Percentiles rank a stretch among this genome's conserved stretches.
Conservation (phyloP, 805 yeast species). For the Alloascoidea hylecoeti region DNA sequence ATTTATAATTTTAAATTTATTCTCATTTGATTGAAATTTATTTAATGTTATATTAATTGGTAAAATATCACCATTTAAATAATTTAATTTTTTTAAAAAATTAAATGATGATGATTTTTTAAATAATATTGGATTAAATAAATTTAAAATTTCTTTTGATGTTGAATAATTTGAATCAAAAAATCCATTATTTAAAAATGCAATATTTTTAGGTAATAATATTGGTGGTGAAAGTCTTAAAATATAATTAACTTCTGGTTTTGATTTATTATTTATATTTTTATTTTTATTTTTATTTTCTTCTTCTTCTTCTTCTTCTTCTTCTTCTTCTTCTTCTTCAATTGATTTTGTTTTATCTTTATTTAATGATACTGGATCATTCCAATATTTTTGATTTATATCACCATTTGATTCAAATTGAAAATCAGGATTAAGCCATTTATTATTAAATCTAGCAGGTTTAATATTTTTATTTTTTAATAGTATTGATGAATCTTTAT, state of each 20-base stretch:
- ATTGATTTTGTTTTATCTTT: conserved; percentile 4
- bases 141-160: not conserved
- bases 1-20: not conserved
- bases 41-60: not conserved
- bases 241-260: not conserved
- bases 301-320: conserved; percentile 4
- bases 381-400: not conserved
- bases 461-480: not conserved
- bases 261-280: no score
- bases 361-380: not conserved
- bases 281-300: conserved; percentile 2
- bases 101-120: not conserved
- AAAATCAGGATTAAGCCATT: not conserved
- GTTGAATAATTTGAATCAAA: not conserved
- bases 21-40: not conserved
- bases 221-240: not conserved
- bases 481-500: not conserved
- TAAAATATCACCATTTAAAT: not conserved
- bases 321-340: conserved; percentile 3
- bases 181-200: not conserved
- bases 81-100: not conserved
- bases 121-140: not conserved
- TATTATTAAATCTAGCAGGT: not conserved
- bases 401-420: not conserved
- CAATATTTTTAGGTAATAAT: not conserved